Base-by-base conservation (phyloP, 768 basidiomycete genomes). In the Cyclocybe cylindracea region DNA sequence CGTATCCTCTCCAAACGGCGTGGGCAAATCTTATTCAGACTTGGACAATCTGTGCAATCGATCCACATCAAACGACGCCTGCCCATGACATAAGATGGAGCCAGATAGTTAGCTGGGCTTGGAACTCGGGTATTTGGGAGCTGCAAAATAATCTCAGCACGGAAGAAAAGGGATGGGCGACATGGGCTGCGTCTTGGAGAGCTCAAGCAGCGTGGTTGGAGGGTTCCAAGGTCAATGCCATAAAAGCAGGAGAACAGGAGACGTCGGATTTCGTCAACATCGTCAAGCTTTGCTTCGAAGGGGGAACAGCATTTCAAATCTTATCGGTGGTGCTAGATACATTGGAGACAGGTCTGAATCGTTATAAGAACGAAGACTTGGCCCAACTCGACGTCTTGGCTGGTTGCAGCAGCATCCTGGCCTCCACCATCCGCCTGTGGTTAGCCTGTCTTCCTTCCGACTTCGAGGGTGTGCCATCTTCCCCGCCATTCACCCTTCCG, bases 61-160 rank as follows among this genome's bases (percentile, higher is more conserved):
- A 98, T 61, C 95, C 96, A 5, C 96, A 98, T 63, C 76, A 78
- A 48, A 95, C 93, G 6, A 88, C 85, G 2, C 93, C 93, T 0
- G 77, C 76, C 7, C 96, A 98, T 67, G 92, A 91, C 47, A 84
- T 98, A 44, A 69, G 89, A 7, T 98, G 96, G 95, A 91, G 86
- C 49, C 91, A 94, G 61, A 74, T 96, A 8, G 69, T 75, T n/a
- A 85, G 82, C 2, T 90, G 88, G 84, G 83, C 77, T 0, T 96
- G 93, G 90, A 76, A 72, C 13, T 74, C 76, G 0, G 84, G 87
- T 31, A 59, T 85, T 7, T 61, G 78, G n/a, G 71, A 70, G 42
- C 53, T 79, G 50, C 63, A 71, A 49, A 58, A 61, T 3, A 58
- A 62, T 39, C 44, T 86, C 9, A 64, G 65, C 8, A 57, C 53